Evolutionary conservation across 257 asterid genomes (phyloP).

Genomic region (Datura wrightii): DNA sequence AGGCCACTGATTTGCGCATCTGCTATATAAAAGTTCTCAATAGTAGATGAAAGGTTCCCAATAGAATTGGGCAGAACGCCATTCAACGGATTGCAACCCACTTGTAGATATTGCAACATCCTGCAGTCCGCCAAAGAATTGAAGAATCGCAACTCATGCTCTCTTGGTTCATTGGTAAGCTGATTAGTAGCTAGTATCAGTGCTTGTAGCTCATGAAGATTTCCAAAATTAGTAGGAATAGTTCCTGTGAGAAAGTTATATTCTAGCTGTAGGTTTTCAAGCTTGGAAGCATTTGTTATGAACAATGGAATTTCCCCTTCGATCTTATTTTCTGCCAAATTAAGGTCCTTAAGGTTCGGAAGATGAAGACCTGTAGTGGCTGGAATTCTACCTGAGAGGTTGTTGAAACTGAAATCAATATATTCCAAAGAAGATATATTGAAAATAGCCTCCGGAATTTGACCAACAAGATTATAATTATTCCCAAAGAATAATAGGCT

Average conservation of each 20-base stretch:
- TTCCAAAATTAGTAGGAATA: constrained; percentile 44
- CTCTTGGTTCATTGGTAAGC: constrained; percentile 32
- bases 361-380: constrained; percentile 34
- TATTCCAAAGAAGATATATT: constrained; percentile 40
- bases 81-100: constrained; percentile 34
- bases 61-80: constrained; percentile 44
- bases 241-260: constrained; percentile 37
- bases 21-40: constrained; percentile 34
- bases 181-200: constrained; percentile 34
- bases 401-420: constrained; percentile 33
- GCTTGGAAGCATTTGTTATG: constrained; percentile 44
- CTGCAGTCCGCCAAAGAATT: constrained; percentile 43
- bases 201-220: constrained; percentile 33
- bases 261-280: constrained; percentile 28
- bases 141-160: constrained; percentile 36
- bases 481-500: neutral
- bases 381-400: constrained; percentile 39
- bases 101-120: constrained; percentile 33
- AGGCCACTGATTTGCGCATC: constrained; percentile 34
- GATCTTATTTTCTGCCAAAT: constrained; percentile 31
- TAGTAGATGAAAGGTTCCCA: constrained; percentile 41
- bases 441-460: constrained; percentile 45
- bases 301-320: constrained; percentile 43
- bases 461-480: constrained; percentile 39
- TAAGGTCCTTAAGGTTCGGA: constrained; percentile 38